phyloP scores from a whole-genome alignment of 2,329 filamentous ascomycete species.

The Cercospora brassicicola region DNA sequence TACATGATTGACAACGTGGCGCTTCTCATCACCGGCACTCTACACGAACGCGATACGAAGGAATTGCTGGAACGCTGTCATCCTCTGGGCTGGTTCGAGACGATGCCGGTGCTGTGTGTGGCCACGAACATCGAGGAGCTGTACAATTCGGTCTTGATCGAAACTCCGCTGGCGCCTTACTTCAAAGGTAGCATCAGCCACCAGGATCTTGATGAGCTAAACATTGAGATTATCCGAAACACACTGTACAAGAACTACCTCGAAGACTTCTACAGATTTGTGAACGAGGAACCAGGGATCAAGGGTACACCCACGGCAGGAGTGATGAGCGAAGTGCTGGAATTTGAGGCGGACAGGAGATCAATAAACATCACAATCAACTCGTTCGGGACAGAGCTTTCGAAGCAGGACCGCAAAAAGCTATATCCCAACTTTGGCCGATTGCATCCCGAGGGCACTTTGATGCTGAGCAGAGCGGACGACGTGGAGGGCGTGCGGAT shows the following conservation, averaged over 20 bases:
- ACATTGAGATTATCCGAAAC: constrained; percentile 98
- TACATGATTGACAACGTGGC: constrained; percentile 99
- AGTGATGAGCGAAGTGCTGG: constrained; percentile 91
- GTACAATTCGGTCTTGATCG: constrained; percentile 96
- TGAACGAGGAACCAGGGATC: constrained; percentile 86
- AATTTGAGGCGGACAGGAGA: constrained; percentile 94
- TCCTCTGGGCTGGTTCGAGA: constrained; percentile 97
- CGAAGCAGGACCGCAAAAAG: constrained; percentile 91
- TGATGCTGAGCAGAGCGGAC: constrained; percentile 93
- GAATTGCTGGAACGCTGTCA: constrained; percentile 95
- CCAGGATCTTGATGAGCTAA: constrained; percentile 95
- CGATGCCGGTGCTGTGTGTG: constrained; percentile 95
- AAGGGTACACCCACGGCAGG: constrained; percentile 84
- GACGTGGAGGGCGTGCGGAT: constrained; percentile 91
- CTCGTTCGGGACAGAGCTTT: constrained; percentile 94
- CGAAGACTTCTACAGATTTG: constrained; percentile 93
- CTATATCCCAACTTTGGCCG: constrained; percentile 90
- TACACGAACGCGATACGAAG: constrained; percentile 94
- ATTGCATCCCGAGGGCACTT: constrained; percentile 87
- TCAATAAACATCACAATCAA: constrained; percentile 99
- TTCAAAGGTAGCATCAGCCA: constrained; percentile 97
- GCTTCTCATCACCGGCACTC: constrained; percentile 92
- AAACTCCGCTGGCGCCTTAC: constrained; percentile 92
- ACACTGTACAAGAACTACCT: constrained; percentile 99
- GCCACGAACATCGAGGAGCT: constrained; percentile 98